Base-by-base conservation (phyloP, 2,329 filamentous ascomycete species). In the Chaetothyriales sp. region DNA sequence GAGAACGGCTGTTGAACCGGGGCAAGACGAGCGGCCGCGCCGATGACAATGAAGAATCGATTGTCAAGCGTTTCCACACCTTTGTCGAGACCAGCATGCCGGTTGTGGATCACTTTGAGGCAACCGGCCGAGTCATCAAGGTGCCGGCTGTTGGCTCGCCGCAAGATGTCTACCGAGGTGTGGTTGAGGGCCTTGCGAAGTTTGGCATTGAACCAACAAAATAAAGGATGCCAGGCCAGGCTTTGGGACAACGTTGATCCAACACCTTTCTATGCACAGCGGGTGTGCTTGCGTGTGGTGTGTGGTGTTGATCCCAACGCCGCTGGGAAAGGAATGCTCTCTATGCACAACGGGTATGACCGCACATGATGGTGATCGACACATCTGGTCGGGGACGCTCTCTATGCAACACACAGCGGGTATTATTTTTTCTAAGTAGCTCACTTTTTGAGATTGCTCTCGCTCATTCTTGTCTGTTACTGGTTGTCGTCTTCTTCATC, bases 21-120 rank as follows among this genome's bases (percentile, higher is more conserved):
- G 92, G 90, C 55, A 86, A 95, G 80, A 96, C 90, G 15, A 89
- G 84, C 63, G 92, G 92, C 43, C 78, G 92, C 57, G 74, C 83
- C 48, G 92, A 98, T 68, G 92, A 98, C 71, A 98, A 98, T 66
- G 83, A 81, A 51, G 92, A 95, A 70, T 88, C 82, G 63, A 98
- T 96, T 67, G 83, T 85, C 73, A 98, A 98, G 81, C 79, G 92
- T 51, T 98, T 98, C 76, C 81, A 80, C 64, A 89, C 84, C 3
- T 98, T 96, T 65, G 73, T 93, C 61, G 88, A 96, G 70, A 95
- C 88, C 1, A 95, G 87, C 70, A 95, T 96, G 90, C 92, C 92
- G 22, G 92, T 96, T 46, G 87, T 98, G 50, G 77, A 94, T 60
- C 79, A 86, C 65, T 96, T 84, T 66, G 81, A 83, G 63, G 73